Evolutionary conservation across 1,139 yeast genomes (phyloP), one percentile per base, ranked within the genome.

Genomic region (Sugiyamaella paludigena): DNA sequence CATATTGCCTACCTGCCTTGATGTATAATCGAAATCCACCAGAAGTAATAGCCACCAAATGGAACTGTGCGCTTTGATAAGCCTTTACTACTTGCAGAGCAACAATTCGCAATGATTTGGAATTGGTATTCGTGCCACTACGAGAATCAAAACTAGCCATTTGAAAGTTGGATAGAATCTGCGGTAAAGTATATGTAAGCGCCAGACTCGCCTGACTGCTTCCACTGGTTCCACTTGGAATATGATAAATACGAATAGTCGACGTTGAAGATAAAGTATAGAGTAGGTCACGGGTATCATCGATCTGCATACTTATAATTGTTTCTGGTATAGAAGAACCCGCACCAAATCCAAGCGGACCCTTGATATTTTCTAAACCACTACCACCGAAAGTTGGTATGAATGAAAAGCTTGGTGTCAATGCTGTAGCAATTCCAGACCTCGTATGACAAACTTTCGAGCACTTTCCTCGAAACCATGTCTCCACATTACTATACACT

Each of bases 191-290:
- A 53, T 70, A 70, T 31, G 67, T 63, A 43, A 63, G 58, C 28
- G 59, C 58, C 50, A 75, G 73, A 38, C 67, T 40, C 10, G 50
- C 38, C 8, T 28, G 16, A 11, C n/a, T 12, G 24, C 24, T 19
- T 19, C 24, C 24, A n/a, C 26, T 34, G 16, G 33, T 40, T 3
- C 29, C 41, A 19, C 43, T 19, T 10, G 51, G 39, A 51, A 84
- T 74, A 58, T 83, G 78, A 67, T 89, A 91, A 4, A 87, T 87
- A 58, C 95, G 78, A 34, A 92, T 82, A n/a, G 83, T 78, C 0
- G 97, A 88, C 50, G 78, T 81, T 31, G 89, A 84, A 0, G 97
- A 86, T 47, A 94, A 76, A 0, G 97, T 80, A 67, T 92, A 94
- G 19, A 94, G 67, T 16, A 87, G 73, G 33, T 81, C 81, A 62